A percentile compares a stretch with the other conserved stretches of the same genome.
phyloP scores from a whole-genome alignment of 2,329 filamentous ascomycete genomes.

The Karstenula rhodostoma region DNA sequence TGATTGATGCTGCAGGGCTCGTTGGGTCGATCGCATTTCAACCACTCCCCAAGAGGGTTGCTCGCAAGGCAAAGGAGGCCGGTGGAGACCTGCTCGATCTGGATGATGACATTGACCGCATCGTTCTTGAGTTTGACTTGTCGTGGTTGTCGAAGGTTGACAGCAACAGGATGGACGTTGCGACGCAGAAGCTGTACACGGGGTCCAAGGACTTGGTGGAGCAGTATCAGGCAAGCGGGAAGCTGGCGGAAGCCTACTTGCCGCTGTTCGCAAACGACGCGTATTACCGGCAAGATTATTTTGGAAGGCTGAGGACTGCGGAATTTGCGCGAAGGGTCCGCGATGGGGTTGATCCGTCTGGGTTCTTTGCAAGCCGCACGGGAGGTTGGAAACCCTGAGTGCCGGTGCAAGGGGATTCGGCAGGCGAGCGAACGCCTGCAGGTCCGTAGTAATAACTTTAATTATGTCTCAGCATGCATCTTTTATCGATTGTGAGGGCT shows the following conservation, averaged over 20 bases:
- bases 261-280: slow-evolving; percentile 59
- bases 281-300: slow-evolving; percentile 55
- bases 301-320: slow-evolving; percentile 46
- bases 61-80: slow-evolving; percentile 29
- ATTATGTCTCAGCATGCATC: slow-evolving; percentile 19
- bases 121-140: slow-evolving; percentile 55
- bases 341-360: slow-evolving; percentile 50
- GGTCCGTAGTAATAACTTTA: slow-evolving; percentile 12
- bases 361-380: slow-evolving; percentile 52
- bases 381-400: slow-evolving; percentile 50
- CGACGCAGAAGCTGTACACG: slow-evolving; percentile 48
- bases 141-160: slow-evolving; percentile 46
- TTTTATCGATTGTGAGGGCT: slow-evolving; percentile 26
- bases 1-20: slow-evolving; percentile 30
- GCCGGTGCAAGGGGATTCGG: background rate
- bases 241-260: slow-evolving; percentile 51
- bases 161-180: slow-evolving; percentile 48
- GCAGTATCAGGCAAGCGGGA: slow-evolving; percentile 43
- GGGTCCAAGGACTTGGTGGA: slow-evolving; percentile 47
- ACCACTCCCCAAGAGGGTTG: slow-evolving; percentile 35
- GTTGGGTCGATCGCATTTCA: slow-evolving; percentile 40
- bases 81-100: slow-evolving; percentile 49
- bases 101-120: slow-evolving; percentile 51
- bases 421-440: slow-evolving; percentile 16
- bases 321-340: slow-evolving; percentile 45